These are phyloP conservation scores for Diaporthe sp. DNA, from an alignment of 2,329 filamentous ascomycete species.

Conservation along the genomic window DNA sequence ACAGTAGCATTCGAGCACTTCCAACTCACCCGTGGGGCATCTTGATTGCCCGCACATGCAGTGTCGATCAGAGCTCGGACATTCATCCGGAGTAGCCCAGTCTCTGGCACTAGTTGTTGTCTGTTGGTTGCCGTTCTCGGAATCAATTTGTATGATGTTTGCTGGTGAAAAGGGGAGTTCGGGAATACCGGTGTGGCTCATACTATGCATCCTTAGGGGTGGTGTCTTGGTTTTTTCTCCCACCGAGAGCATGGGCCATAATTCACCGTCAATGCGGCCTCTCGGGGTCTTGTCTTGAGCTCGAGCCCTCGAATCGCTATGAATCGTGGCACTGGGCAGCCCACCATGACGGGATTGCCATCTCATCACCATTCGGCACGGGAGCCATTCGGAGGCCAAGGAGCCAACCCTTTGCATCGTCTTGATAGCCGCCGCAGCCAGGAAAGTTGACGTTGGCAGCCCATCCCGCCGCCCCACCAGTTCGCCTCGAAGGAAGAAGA, in stretches of 20 bases:
- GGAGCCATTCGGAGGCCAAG: slow-evolving; percentile 1
- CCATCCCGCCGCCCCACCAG: slow-evolving; percentile 29
- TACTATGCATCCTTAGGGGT: slow-evolving; percentile 14
- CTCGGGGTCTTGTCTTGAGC: background rate
- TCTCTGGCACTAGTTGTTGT: background rate
- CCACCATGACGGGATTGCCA: slow-evolving; percentile 15
- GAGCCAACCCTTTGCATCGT: background rate
- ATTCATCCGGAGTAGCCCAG: background rate
- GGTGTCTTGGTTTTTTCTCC: background rate
- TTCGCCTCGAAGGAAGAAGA: slow-evolving; percentile 32
- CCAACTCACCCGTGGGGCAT: slow-evolving; percentile 32
- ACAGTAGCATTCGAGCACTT: slow-evolving; percentile 29
- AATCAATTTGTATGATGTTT: background rate
- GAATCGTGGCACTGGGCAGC: slow-evolving; percentile 12
- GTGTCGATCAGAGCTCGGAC: slow-evolving; percentile 27
- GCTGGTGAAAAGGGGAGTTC: background rate
- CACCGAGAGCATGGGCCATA: slow-evolving; percentile 11
- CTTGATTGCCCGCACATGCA: slow-evolving; percentile 33
- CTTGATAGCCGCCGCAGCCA: slow-evolving; percentile 33
- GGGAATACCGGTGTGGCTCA: background rate
- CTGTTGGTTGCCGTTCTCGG: background rate
- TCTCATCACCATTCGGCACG: slow-evolving; percentile 17
- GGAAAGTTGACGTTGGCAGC: slow-evolving; percentile 20
- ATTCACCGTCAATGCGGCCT: background rate
- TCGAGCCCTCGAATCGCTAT: background rate